Base-by-base conservation (phyloP, 139 green algal species). In the Chlorella ohadii region DNA sequence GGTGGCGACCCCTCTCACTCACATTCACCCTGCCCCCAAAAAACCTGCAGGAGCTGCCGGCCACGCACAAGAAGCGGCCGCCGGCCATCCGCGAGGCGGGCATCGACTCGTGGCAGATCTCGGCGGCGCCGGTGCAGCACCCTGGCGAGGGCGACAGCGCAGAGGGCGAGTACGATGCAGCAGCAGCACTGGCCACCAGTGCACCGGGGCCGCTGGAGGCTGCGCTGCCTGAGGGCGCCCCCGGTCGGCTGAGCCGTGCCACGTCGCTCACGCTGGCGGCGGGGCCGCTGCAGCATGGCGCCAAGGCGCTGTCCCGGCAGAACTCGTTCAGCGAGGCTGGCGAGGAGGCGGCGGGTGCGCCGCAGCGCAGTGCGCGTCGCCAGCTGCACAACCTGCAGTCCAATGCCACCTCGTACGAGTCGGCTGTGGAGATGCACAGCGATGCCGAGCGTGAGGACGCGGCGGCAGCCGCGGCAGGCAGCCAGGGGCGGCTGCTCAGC, bases 61-160 rank as follows among this genome's bases (percentile, higher is more conserved):
- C 27, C 59, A 71, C 59, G 19, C 57, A 82, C 76, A 82, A 82
- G 76, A 82, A 82, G 57, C 76, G 76, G 34, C 76, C 76, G 56
- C 76, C 59, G 15, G 19, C 76, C 36, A 82, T 82, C 76, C 76
- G 76, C 0, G 76, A 82, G 36, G 56, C 76, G 2, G 59, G 38
- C 76, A 59, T 82, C 36, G 76, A 72, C 76, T 41, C 25, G 27
- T 82, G 76, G 76, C 76, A 67, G 33, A 82, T 82, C 36, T 38
- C 76, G 6, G 76, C 76, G 0, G 76, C 57, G 15, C 23, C 74
- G 3, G 34, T 15, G 72, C 41, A 68, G 72, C 27, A 27, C 33
- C 31, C 33, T 6, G 64, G 23, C 33, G 44, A 28, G 41, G 27
- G 51, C 15, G 27, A 41, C 28, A 22, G 61, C 68, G 68, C 36